Evolutionary conservation across 2,329 filamentous ascomycete genomes (phyloP), one percentile per base, ranked within the genome.

Genomic region (Helminthosporium solani): DNA sequence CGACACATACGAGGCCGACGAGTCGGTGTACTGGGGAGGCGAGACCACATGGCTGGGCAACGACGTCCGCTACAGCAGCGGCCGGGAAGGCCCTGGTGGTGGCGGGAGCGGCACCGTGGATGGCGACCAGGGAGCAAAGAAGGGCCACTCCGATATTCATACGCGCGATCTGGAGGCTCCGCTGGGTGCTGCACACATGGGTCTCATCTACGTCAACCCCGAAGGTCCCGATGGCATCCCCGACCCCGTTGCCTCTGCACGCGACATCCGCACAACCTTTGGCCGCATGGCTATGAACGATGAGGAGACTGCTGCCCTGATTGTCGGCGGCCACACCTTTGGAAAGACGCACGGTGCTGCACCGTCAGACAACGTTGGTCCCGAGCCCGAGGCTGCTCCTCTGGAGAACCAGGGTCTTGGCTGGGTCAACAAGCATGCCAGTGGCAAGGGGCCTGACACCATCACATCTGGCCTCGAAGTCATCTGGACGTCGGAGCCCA

Each of bases 251-350:
- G 84, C 84, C 12, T 79, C 87, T 1, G 87, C 82, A 33, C 72
- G 78, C 46, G 87, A 91, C 60, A 90, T 90, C 64, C 85, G 86
- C 53, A 78, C 76, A 47, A 88, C 87, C 15, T 91, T 90, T 58
- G 78, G 77, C 53, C 86, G 86, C 67, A 90, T 91, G 87, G 87
- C 83, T 51, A 90, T 91, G 87, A 83, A 88, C 64, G 86, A 90
- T 64, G 83, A 88, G 71, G 87, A 91, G 76, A 91, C 87, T 0
- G 87, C 88, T 43, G 87, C 87, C 12, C 74, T 91, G 36, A 90
- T 91, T 64, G 84, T 84, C 31, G 87, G 87, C 63, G 87, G 87
- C 31, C 87, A 91, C 76, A 78, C 82, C 20, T 88, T 91, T 58
- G 87, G 87, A 61, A 91, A 91, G 80, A 88, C 86, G 0, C 87